Base-by-base conservation (phyloP, 2,329 filamentous ascomycete species). In the Aspergillus fumigatus region DNA sequence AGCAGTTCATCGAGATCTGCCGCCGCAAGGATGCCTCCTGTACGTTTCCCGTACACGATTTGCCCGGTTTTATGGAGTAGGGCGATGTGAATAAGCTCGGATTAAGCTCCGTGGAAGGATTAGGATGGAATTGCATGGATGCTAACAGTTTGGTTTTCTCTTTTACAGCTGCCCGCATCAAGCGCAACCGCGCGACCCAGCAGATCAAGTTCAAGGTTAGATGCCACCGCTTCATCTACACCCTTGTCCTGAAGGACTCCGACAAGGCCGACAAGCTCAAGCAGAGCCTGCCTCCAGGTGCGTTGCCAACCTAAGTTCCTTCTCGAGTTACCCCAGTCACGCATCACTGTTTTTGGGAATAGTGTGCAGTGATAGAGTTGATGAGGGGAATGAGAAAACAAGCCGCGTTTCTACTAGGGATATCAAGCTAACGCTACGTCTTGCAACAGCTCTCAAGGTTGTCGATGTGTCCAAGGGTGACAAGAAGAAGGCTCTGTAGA, bases 191-290 rank as follows among this genome's bases (percentile, higher is more conserved):
- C 81, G 88, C 89, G 82, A 82, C 83, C 75, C 85, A 88, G 78
- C 88, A 93, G 85, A 92, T 94, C 88, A 99, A 99, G 89, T 97
- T 99, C 92, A 99, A 99, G 91, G 93, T 99, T 86, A 91, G 94
- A 80, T 97, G 94, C 89, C 85, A 90, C 79, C 87, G 88, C 75
- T 88, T 94, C 85, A 85, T 99, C 71, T 99, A 99, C 89, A 97
- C 94, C 71, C 88, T 99, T 72, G 90, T 96, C 78, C 88, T 99
- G 74, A 97, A 96, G 88, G 94, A 99, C 83, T 86, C 87, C 75
- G 94, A 97, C 78, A 97, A 97, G 90, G 95, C 93, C 80, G 94
- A 97, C 84, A 99, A 99, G 90, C 88, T 99, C 71, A 97, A 97
- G 92, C 93, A 97, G 87, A 92, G 87, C 79, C 85, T 99, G 66